These are phyloP conservation scores for Dittrichia graveolens DNA, from an alignment of 129 eudicot species.

Conservation along the genomic window DNA sequence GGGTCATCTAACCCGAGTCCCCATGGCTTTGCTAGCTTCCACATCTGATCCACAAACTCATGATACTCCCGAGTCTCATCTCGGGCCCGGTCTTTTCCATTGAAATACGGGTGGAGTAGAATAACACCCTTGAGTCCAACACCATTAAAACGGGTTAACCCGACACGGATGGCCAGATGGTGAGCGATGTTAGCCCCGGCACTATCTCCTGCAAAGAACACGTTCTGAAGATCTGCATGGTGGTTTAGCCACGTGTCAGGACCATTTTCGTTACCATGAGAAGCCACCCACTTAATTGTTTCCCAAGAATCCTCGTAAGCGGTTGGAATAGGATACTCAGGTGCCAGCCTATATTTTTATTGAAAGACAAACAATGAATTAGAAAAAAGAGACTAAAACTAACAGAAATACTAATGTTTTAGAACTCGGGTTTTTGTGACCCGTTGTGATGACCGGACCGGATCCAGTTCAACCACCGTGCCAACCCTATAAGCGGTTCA, in stretches of 20 bases:
- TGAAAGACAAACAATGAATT: too few relatives aligned
- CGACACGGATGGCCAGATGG: conserved; percentile 38
- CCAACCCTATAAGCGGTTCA: too few relatives aligned
- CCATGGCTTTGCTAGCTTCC: conserved; percentile 5
- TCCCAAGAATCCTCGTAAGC: conserved; percentile 50
- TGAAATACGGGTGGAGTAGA: conserved; percentile 45
- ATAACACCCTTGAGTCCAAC: conserved; percentile 34
- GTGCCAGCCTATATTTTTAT: conserved; percentile 45
- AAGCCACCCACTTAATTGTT: conserved; percentile 45
- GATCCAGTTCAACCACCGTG: too few relatives aligned
- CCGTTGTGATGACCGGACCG: too few relatives aligned
- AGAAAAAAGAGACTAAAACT: too few relatives aligned
- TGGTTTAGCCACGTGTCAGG: conserved; percentile 42
- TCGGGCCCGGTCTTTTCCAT: conserved; percentile 39
- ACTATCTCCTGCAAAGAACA: conserved; percentile 53
- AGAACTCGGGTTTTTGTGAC: too few relatives aligned
- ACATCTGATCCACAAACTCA: neutral
- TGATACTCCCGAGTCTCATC: neutral
- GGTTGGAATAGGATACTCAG: conserved; percentile 40
- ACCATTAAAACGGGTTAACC: conserved; percentile 1
- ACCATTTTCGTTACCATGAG: conserved; percentile 33
- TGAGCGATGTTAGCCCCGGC: conserved; percentile 52
- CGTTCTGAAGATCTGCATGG: conserved; percentile 39
- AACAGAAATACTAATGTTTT: too few relatives aligned
- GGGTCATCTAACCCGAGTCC: conserved; percentile 22